Conservation (phyloP, 2,329 filamentous ascomycete genomes). For the Aspergillus fischeri region DNA sequence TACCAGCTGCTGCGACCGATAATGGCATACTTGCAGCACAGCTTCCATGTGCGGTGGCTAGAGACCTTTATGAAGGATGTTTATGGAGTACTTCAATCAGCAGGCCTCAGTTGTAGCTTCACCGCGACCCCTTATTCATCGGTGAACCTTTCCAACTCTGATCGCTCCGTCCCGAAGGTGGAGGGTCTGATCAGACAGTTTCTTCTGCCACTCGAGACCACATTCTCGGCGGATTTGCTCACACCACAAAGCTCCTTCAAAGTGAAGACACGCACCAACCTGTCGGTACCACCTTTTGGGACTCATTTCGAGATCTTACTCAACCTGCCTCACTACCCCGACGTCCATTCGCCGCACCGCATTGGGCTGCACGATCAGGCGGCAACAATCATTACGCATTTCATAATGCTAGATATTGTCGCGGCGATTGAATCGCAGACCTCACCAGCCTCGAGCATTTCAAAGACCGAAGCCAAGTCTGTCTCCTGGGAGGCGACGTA, state of each 20-base stretch:
- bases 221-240: slow-evolving; percentile 35
- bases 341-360: slow-evolving; percentile 29
- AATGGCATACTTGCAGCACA: slow-evolving; percentile 51
- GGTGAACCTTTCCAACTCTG: slow-evolving; percentile 11
- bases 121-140: slow-evolving; percentile 24
- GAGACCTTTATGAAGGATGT: slow-evolving; percentile 31
- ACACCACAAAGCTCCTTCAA: slow-evolving; percentile 33
- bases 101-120: slow-evolving; percentile 29
- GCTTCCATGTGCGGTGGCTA: slow-evolving; percentile 31
- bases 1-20: slow-evolving; percentile 59
- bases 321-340: slow-evolving; percentile 26
- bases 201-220: slow-evolving; percentile 41
- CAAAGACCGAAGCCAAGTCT: background rate
- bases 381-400: slow-evolving; percentile 30
- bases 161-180: slow-evolving; percentile 16
- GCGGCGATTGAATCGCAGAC: slow-evolving; percentile 23
- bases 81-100: slow-evolving; percentile 27
- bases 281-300: slow-evolving; percentile 30
- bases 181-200: slow-evolving; percentile 43
- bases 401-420: slow-evolving; percentile 38
- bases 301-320: slow-evolving; percentile 38
- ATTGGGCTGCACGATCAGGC: slow-evolving; percentile 33
- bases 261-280: slow-evolving; percentile 35
- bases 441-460: background rate
- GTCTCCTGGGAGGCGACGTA: slow-evolving; percentile 28